Conservation (phyloP, 805 yeast genomes). For the Wickerhamomyces tratensis region DNA sequence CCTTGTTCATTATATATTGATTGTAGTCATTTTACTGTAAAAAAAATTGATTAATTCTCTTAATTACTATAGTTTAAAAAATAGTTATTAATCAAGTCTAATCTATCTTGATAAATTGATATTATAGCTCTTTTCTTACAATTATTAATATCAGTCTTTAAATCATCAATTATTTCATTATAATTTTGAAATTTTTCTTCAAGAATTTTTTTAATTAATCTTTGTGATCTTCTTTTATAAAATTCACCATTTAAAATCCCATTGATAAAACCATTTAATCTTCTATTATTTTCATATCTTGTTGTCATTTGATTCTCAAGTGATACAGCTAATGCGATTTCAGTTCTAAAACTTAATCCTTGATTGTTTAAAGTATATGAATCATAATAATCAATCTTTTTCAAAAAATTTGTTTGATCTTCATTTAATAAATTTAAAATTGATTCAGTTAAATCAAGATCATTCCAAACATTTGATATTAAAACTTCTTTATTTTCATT, state of each 20-base stretch:
- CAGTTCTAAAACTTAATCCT: constrained; percentile 61
- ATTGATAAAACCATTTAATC: constrained; percentile 12
- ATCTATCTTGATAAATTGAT: not conserved
- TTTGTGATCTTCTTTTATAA: constrained; percentile 23
- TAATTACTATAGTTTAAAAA: too few species aligned
- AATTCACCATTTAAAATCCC: constrained; percentile 40
- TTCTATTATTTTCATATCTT: constrained; percentile 4
- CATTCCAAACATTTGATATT: constrained; percentile 54
- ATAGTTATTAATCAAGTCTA: not conserved
- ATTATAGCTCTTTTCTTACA: not conserved
- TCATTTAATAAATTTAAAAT: constrained; percentile 27
- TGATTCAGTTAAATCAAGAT: constrained; percentile 47
- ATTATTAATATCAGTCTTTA: too few species aligned
- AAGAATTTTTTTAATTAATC: constrained; percentile 25
- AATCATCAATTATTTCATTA: not conserved
- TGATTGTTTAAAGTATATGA: constrained; percentile 56
- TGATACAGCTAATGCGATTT: constrained; percentile 59
- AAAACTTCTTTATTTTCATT: constrained; percentile 34
- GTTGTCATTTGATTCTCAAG: constrained; percentile 23
- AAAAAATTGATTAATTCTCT: too few species aligned
- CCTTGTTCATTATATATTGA: too few species aligned
- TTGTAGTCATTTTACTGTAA: too few species aligned
- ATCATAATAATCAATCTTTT: constrained; percentile 49
- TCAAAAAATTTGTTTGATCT: constrained; percentile 35
- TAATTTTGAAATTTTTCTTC: constrained; percentile 1